Base-by-base conservation (phyloP, 1,139 yeast species). In the Meyerozyma sp. region DNA sequence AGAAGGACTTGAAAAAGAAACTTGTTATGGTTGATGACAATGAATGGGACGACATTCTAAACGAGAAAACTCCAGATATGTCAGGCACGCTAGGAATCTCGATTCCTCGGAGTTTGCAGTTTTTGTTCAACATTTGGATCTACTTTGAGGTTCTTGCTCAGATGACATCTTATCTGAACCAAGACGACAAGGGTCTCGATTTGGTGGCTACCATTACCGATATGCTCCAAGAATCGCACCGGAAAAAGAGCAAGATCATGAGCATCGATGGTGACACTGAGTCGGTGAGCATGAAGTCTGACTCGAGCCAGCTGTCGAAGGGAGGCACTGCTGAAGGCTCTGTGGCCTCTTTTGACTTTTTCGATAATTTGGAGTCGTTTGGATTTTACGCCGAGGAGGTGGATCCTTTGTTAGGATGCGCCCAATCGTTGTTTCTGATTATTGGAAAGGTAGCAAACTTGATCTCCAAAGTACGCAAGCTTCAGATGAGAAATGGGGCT, bases 381-480 rank as follows among this genome's bases (percentile, higher is more conserved):
- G 52, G 54, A 28, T 49, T 55, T 42, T 59, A 63, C 43, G 53
- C 59, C 14, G 73, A 68, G 39, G 72, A 70, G 32, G 73, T 82
- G 40, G 88, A 82, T 55, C 87, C 88, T 4, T 62, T 82, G 30
- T 61, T 82, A 41, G 89, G 89, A 2, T 80, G 84, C 58, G 82
- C 82, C 0, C 86, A 81, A 53, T 73, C 79, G 3, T 58, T 82
- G 29, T 82, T 82, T 55, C 77, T 81, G 46, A 68, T 82, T 8
- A 79, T 82, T 64, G 85, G 86, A 1, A 73, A 73, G 50, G 84
- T 80, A 27, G 85, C 87, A 0, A 64, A 75, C 1, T 63, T 82
- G 41, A 79, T 81, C 13, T 63, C 75, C 13, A 71, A 72, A 46
- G 77, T 80, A 13, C 65, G 84, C 20, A 63, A 61, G 42, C 37